Percentiles rank a stretch among this genome's conserved stretches.
Evolutionary conservation across 2,329 filamentous ascomycete species (phyloP).

Genomic region (Fusarium annulatum): DNA sequence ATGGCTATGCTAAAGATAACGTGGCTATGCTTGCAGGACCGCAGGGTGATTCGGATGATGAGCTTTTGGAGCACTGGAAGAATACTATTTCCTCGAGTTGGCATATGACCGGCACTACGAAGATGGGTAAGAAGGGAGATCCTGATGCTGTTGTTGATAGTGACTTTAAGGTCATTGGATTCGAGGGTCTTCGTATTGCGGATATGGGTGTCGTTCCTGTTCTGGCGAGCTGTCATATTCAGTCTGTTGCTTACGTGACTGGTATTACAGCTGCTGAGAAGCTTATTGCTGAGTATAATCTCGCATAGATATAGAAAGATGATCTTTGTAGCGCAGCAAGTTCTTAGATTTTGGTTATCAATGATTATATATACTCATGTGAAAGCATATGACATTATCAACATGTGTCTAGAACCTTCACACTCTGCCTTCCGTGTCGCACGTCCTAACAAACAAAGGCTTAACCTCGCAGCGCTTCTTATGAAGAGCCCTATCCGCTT

Average conservation of each 20-base stretch:
- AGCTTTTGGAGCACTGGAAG: conserved; percentile 60
- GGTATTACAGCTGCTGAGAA: conserved; percentile 63
- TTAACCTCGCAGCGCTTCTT: fast-evolving
- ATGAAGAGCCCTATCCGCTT: background rate
- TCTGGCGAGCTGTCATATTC: conserved; percentile 63
- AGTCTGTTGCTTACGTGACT: conserved; percentile 65
- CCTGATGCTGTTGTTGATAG: conserved; percentile 60
- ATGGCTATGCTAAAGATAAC: conserved; percentile 57
- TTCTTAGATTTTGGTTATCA: background rate
- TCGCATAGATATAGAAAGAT: background rate
- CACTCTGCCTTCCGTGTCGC: background rate
- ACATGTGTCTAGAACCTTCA: fast-evolving
- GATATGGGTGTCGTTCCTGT: conserved; percentile 42
- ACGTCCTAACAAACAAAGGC: background rate
- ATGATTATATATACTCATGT: background rate
- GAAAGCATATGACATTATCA: background rate
- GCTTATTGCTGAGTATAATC: conserved; percentile 31
- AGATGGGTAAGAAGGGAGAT: conserved; percentile 63
- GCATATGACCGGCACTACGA: conserved; percentile 67
- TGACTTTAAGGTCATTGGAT: conserved; percentile 33
- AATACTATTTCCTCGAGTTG: conserved; percentile 59
- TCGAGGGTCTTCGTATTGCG: conserved; percentile 35
- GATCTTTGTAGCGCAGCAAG: background rate
- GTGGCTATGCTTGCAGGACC: conserved; percentile 56
- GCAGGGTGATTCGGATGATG: conserved; percentile 61